Base-by-base conservation (phyloP, 2,329 filamentous ascomycete species). In the Ceratocystis huliohia region DNA sequence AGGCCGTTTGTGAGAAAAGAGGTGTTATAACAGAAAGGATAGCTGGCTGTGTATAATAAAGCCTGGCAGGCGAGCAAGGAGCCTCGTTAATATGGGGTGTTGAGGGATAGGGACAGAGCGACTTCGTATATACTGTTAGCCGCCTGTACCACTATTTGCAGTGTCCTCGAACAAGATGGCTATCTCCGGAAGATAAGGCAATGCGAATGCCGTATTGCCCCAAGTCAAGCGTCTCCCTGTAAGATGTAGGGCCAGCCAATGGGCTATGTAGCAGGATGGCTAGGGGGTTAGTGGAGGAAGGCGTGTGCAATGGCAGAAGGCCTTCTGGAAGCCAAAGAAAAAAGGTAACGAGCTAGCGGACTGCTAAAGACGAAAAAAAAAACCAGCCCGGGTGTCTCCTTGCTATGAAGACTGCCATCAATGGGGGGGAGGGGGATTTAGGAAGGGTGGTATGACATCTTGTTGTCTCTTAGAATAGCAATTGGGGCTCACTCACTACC, bases 141-240 rank as follows among this genome's bases (percentile, higher is more conserved):
- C 53, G 53, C 53, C 53, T 57, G 53, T 57, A 57, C 25, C 53
- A 57, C 53, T 50, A 25, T 25, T 57, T 57, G 53, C 15, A 15
- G 53, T 57, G 25, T 20, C n/a, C 22, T 13, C 10, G 4, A 57
- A 5, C 10, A 28, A 33, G 22, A 57, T 30, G 25, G 53, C 13
- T 6, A 57, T 57, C 17, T 57, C 25, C 53, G 28, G 5, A 10
- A 33, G 53, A 57, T 57, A 33, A 30, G 37, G 53, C 25, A 28
- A n/a, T 8, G 28, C 25, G 8, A n/a, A 57, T 33, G 30, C 46
- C 46, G n/a, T n/a, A 50, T 50, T 50, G 46, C n/a, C 46, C 46
- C 22, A 50, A 3, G 46, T 22, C 22, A 56, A 6, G 22, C 22
- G 45, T 48, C 25, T 30, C 22, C 22, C 50, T 56, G 50, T 56